Conservation (phyloP, 1,139 yeast species). For the Yamadazyma friedrichii region DNA sequence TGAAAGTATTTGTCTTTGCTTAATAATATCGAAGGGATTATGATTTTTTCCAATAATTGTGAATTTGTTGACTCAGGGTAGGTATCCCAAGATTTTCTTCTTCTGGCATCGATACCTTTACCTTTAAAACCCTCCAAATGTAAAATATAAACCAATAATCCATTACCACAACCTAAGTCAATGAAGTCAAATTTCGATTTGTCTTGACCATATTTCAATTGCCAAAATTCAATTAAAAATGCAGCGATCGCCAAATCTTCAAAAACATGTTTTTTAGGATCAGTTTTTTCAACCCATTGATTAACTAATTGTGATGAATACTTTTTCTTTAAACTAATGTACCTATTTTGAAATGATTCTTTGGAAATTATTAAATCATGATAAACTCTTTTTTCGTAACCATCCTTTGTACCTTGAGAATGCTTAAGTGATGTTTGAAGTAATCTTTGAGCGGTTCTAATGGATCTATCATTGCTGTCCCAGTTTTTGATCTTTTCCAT, state of each 20-base stretch:
- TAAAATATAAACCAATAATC: constrained; percentile 74
- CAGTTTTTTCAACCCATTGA: constrained; percentile 89
- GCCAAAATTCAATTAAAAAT: constrained; percentile 88
- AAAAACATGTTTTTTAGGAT: constrained; percentile 93
- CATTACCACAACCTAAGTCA: constrained; percentile 96
- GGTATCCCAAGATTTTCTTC: constrained; percentile 80
- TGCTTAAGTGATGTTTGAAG: constrained; percentile 81
- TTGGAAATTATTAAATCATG: constrained; percentile 87
- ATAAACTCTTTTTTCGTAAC: constrained; percentile 83
- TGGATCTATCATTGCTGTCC: constrained; percentile 56
- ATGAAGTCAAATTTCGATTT: constrained; percentile 59
- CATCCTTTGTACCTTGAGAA: constrained; percentile 76
- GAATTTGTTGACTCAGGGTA: constrained; percentile 64
- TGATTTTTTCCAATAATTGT: constrained; percentile 67
- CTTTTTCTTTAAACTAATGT: constrained; percentile 76
- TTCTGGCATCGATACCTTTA: constrained; percentile 85
- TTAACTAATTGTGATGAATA: constrained; percentile 77
- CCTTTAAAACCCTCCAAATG: constrained; percentile 80
- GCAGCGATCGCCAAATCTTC: constrained; percentile 97
- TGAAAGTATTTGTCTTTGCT: constrained; percentile 37
- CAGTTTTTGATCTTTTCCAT: constrained; percentile 29
- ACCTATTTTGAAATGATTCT: constrained; percentile 78
- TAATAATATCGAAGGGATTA: constrained; percentile 70
- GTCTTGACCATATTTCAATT: constrained; percentile 45
- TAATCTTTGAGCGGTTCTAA: constrained; percentile 79